A percentile compares a stretch with the other conserved stretches of the same genome.
These are phyloP conservation scores for Capillidium heterosporum DNA, from an alignment of 371 early-diverging fungal species.

Conservation along the genomic window DNA sequence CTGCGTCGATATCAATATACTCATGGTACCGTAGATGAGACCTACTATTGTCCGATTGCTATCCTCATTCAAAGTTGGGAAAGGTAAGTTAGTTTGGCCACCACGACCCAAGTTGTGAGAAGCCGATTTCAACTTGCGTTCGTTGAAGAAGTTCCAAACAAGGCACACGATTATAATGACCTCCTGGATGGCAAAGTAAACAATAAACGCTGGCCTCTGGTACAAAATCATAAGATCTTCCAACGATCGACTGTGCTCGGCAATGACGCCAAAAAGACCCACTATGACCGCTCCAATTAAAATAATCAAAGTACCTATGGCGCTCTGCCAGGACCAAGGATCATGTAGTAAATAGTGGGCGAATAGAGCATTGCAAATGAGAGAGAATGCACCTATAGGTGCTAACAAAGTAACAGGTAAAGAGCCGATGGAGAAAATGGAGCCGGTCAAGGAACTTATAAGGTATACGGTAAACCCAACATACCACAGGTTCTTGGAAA, in stretches of 20 bases:
- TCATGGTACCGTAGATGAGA: slow-evolving; percentile 41
- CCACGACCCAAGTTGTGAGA: slow-evolving; percentile 7
- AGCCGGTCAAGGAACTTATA: slow-evolving; percentile 44
- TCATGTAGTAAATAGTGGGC: slow-evolving; percentile 44
- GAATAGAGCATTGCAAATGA: slow-evolving; percentile 62
- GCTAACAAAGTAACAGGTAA: slow-evolving; percentile 70
- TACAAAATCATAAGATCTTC: slow-evolving; percentile 48
- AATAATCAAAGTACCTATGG: slow-evolving; percentile 50
- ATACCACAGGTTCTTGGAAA: slow-evolving; percentile 24
- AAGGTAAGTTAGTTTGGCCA: slow-evolving; percentile 6
- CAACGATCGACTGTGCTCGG: slow-evolving; percentile 50
- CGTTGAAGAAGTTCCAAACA: slow-evolving; percentile 27
- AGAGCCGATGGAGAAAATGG: slow-evolving; percentile 54
- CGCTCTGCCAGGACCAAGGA: slow-evolving; percentile 35
- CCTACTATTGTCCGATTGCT: slow-evolving; percentile 17
- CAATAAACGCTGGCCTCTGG: slow-evolving; percentile 46
- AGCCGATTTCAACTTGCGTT: slow-evolving; percentile 14
- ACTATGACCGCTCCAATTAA: slow-evolving; percentile 46
- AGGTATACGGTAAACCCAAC: slow-evolving; percentile 42
- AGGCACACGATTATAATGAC: slow-evolving; percentile 26
- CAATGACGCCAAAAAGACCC: slow-evolving; percentile 54
- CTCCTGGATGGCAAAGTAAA: slow-evolving; percentile 41
- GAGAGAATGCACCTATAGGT: slow-evolving; percentile 55
- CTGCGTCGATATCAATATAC: slow-evolving; percentile 57
- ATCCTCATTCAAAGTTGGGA: slow-evolving; percentile 8